Evolutionary conservation across 1,139 yeast species (phyloP).

Genomic region (Debaryomyces psychrophilus): DNA sequence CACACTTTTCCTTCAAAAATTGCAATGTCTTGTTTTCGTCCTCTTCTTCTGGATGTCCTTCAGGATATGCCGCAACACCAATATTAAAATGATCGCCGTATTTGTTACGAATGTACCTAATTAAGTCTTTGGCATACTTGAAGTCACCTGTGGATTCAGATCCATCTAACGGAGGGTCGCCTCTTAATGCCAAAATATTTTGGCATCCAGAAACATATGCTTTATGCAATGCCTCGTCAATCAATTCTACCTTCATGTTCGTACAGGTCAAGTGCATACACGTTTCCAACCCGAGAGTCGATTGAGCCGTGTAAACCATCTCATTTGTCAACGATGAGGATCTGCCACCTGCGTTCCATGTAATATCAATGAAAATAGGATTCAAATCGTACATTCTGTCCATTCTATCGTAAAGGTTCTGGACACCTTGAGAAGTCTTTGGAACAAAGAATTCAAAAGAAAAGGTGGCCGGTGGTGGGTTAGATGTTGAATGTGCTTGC

Average conservation of each 20-base stretch:
- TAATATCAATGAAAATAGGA: slow-evolving; percentile 91
- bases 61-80: slow-evolving; percentile 80
- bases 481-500: slow-evolving; percentile 42
- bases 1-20: slow-evolving; percentile 59
- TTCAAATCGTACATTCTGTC: slow-evolving; percentile 94
- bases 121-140: slow-evolving; percentile 68
- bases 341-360: slow-evolving; percentile 98
- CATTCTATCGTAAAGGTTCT: slow-evolving; percentile 94
- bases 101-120: slow-evolving; percentile 54
- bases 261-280: slow-evolving; percentile 99
- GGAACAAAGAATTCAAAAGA: slow-evolving; percentile 99
- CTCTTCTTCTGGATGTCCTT: slow-evolving; percentile 82
- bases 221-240: slow-evolving; percentile 81
- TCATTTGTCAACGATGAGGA: slow-evolving; percentile 81
- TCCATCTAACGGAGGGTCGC: slow-evolving; percentile 77
- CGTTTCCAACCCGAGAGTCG: slow-evolving; percentile 91
- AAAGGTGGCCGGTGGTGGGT: slow-evolving; percentile 63
- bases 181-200: slow-evolving; percentile 82
- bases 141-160: slow-evolving; percentile 71
- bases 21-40: slow-evolving; percentile 68
- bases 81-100: slow-evolving; percentile 68
- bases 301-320: slow-evolving; percentile 88
- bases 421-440: slow-evolving; percentile 95
- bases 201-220: slow-evolving; percentile 95
- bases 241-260: slow-evolving; percentile 81